Evolutionary conservation across 805 yeast genomes (phyloP), one percentile per base, ranked within the genome.

Genomic region (Nematodospora valgi): DNA sequence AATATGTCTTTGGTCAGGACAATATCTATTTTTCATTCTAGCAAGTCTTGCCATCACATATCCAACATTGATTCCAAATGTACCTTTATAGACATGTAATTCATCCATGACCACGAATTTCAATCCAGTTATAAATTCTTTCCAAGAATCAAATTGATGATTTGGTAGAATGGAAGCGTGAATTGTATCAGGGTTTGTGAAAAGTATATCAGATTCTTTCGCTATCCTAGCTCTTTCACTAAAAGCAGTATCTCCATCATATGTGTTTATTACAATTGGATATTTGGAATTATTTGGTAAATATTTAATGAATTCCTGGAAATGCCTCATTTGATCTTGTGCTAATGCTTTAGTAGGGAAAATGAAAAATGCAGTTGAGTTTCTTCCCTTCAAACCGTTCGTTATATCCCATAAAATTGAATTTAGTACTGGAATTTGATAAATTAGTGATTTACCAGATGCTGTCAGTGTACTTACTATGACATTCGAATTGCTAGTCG

Each of bases 341-440:
- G 99, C 98, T 34, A 93, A 66, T 0, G 99, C 98, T 52, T 93
- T 93, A 0, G 99, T 93, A 2, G 99, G 99, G 49, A 93, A 93
- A 9, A 93, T 80, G 48, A 84, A 88, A 67, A 94, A 68, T 7
- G 96, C 84, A 0, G 95, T 85, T 4, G 74, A 48, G 0, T 41
- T 19, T n/a, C 64, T 34, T 5, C 43, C 36, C 21, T 37, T 21
- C 61, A 62, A 8, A 62, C 61, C 27, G 70, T 45, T 34, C 22
- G 52, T 48, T 5, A 59, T 33, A 62, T 64, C 60, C 58, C 62
- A 56, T 9, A 67, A 40, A 8, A 67, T 61, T 25, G 56, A 69
- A 33, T 70, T 64, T 7, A 89, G 54, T 2, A 91, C 85, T 0
- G 98, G 95, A 2, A 88, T 59, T 56, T 93, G 98, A 51, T 89